A percentile compares a stretch with the other conserved stretches of the same genome.
Conservation (phyloP, 2,329 filamentous ascomycete species). For the Colletotrichum sp. region DNA sequence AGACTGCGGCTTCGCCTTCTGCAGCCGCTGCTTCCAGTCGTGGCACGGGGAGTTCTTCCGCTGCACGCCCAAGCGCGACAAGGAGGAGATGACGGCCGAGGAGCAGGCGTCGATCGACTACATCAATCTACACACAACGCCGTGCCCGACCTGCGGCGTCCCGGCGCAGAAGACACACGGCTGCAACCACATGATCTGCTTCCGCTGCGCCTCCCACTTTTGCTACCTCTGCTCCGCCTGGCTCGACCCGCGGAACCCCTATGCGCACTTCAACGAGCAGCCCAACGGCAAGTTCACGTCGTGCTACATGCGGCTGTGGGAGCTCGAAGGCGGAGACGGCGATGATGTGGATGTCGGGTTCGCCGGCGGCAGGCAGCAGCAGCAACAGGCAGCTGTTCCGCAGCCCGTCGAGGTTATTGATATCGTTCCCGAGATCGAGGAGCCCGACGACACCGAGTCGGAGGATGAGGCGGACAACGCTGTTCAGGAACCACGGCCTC, state of each 20-base stretch:
- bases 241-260: slow-evolving; percentile 82
- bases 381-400: slow-evolving; percentile 21
- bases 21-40: slow-evolving; percentile 69
- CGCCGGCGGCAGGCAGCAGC: slow-evolving; percentile 37
- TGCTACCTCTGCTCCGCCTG: slow-evolving; percentile 94
- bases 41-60: slow-evolving; percentile 89
- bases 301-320: slow-evolving; percentile 91
- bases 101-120: slow-evolving; percentile 89
- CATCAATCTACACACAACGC: slow-evolving; percentile 79
- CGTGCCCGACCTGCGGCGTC: slow-evolving; percentile 86
- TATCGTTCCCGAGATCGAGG: slow-evolving; percentile 34
- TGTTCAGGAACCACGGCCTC: slow-evolving; percentile 29
- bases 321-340: slow-evolving; percentile 82
- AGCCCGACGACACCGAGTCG: slow-evolving; percentile 36
- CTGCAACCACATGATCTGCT: slow-evolving; percentile 97
- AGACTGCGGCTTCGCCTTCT: slow-evolving; percentile 90
- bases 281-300: slow-evolving; percentile 56
- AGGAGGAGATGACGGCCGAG: slow-evolving; percentile 78
- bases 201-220: slow-evolving; percentile 88
- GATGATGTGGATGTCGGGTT: slow-evolving; percentile 54
- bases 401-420: slow-evolving; percentile 11
- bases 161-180: slow-evolving; percentile 90
- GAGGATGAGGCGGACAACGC: slow-evolving; percentile 27
- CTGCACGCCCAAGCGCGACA: slow-evolving; percentile 71
- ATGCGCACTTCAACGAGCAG: slow-evolving; percentile 82